phyloP scores from a whole-genome alignment of 73 alveolate genomes.

The Urostyla sp. region DNA sequence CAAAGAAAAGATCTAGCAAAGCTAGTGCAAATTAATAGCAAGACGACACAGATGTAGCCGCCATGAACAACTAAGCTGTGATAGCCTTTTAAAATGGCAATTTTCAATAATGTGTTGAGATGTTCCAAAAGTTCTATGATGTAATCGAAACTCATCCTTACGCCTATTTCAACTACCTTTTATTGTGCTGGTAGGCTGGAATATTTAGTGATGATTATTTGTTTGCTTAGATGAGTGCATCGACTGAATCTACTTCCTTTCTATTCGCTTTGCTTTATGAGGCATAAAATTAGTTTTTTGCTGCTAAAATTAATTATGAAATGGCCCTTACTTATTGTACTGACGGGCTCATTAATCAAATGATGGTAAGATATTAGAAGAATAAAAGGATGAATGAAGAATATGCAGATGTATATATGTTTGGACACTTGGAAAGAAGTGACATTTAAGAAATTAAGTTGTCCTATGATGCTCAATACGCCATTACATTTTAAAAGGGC shows the following conservation, averaged over 20 bases:
- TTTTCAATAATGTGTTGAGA: constrained; percentile 16
- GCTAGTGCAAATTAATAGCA: no score
- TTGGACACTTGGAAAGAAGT: constrained; percentile 57
- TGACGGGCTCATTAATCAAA: constrained; percentile 24
- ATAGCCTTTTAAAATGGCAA: constrained; percentile 41
- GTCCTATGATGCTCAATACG: constrained; percentile 37
- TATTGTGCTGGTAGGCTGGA: constrained; percentile 62
- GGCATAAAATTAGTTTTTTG: constrained; percentile 46
- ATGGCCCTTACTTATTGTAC: constrained; percentile 42
- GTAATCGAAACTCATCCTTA: not conserved
- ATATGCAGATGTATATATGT: constrained; percentile 2
- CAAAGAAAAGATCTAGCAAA: no score
- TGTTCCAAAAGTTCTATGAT: constrained; percentile 13
- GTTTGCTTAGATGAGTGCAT: not conserved
- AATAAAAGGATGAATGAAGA: constrained; percentile 27
- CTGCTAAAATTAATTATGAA: constrained; percentile 48
- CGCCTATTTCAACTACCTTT: constrained; percentile 30
- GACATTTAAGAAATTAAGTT: constrained; percentile 42
- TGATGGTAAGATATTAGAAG: constrained; percentile 8
- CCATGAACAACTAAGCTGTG: constrained; percentile 50
- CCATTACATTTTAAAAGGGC: constrained; percentile 38
- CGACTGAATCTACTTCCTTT: constrained; percentile 1
- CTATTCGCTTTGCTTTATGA: constrained; percentile 51
- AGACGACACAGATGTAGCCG: constrained; percentile 17
- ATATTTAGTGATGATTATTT: constrained; percentile 21